Conservation (phyloP, 495 filamentous ascomycete species). For the Annulohypoxylon bovei region DNA sequence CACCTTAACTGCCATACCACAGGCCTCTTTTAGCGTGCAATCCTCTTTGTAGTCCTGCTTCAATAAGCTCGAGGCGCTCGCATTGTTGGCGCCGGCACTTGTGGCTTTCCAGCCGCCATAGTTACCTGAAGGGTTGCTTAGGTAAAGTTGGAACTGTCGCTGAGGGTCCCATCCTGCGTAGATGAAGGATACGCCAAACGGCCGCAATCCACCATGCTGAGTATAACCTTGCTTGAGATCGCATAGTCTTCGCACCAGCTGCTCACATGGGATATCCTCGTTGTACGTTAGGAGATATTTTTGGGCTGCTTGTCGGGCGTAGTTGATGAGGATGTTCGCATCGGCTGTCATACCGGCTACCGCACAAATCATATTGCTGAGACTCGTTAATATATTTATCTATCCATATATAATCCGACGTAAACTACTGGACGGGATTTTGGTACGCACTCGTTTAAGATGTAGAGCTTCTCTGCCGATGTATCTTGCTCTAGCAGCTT, state of each 20-base stretch:
- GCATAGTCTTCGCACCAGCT: conserved; percentile 95
- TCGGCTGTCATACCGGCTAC: conserved; percentile 99
- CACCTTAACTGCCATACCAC: conserved; percentile 97
- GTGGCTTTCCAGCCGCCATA: conserved; percentile 99
- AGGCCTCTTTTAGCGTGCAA: conserved; percentile 93
- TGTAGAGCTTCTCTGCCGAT: conserved; percentile 99
- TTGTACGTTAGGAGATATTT: conserved; percentile 98
- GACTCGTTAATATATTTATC: conserved; percentile 2
- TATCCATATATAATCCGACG: not conserved
- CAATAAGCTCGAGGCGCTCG: conserved; percentile 93
- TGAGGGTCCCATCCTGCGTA: conserved; percentile 97
- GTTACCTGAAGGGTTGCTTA: conserved; percentile 99
- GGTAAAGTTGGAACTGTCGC: conserved; percentile 97
- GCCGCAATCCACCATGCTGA: conserved; percentile 95
- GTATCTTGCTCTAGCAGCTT: conserved; percentile 99
- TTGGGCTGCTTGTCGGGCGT: conserved; percentile 95
- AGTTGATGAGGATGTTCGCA: conserved; percentile 99
- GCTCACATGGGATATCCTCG: conserved; percentile 99
- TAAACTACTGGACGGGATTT: not conserved
- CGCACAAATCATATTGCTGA: conserved; percentile 99
- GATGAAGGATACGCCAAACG: conserved; percentile 99
- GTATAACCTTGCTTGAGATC: conserved; percentile 99
- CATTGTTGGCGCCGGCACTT: conserved; percentile 97
- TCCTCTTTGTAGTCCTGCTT: conserved; percentile 99
- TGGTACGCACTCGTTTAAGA: conserved; percentile 87